Conservation (phyloP, 1,284 basidiomycete species). For the Sparassis latifolia region DNA sequence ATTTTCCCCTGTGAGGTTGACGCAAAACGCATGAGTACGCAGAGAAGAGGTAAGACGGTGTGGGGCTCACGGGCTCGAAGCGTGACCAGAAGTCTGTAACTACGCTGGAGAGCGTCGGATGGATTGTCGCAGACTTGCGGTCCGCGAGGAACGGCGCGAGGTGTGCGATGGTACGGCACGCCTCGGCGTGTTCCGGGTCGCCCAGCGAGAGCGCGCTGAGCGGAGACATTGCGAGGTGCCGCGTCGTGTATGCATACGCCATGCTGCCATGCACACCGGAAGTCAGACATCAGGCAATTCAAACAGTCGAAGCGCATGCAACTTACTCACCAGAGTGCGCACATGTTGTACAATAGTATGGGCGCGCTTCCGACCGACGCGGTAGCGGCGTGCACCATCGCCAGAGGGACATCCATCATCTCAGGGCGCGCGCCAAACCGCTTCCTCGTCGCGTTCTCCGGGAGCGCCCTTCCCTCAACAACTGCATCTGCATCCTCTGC, state of each 20-base stretch:
- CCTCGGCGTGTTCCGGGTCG: constrained; percentile 38
- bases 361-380: constrained; percentile 28
- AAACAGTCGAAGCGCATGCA: no score
- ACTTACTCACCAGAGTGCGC: constrained; percentile 52
- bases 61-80: constrained; percentile 40
- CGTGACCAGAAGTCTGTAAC: constrained; percentile 59
- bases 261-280: constrained; percentile 34
- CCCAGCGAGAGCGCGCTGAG: constrained; percentile 34
- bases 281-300: no score
- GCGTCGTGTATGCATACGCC: constrained; percentile 58
- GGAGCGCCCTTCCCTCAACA: constrained; percentile 6
- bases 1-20: constrained; percentile 33
- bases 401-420: constrained; percentile 41
- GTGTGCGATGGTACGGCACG: constrained; percentile 39
- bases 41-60: constrained; percentile 3
- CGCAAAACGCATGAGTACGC: constrained; percentile 7
- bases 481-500: not conserved
- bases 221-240: constrained; percentile 52
- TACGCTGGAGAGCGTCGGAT: constrained; percentile 41
- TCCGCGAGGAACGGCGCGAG: constrained; percentile 59
- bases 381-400: constrained; percentile 35
- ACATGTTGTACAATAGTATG: constrained; percentile 55
- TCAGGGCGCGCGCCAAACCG: constrained; percentile 35
- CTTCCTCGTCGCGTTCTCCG: constrained; percentile 8
- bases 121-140: constrained; percentile 43